Evolutionary conservation across 805 yeast genomes (phyloP).

Genomic region (Limtongozyma cylindracea): DNA sequence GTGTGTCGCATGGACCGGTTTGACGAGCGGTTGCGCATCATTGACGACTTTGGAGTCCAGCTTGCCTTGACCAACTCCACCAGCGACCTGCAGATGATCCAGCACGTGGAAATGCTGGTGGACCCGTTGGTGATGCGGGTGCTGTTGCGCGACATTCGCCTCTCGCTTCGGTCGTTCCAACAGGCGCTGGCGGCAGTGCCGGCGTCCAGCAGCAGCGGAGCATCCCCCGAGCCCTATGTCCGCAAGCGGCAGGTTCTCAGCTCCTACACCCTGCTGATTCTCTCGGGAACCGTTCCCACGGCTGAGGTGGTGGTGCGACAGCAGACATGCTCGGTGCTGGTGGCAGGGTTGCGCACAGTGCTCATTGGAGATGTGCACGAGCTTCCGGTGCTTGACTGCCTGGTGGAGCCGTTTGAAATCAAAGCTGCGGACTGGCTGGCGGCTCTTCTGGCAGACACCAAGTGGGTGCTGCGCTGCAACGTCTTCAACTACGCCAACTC

Average conservation of each 20-base stretch:
- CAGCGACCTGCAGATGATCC: no score
- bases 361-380: slow-evolving; percentile 82
- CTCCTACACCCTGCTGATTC: slow-evolving; percentile 11
- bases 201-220: slow-evolving; percentile 1
- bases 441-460: slow-evolving; percentile 43
- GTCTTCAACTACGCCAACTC: slow-evolving; percentile 76
- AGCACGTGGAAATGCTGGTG: slow-evolving; percentile 42
- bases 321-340: slow-evolving; percentile 36
- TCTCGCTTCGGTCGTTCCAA: slow-evolving; percentile 19
- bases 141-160: slow-evolving; percentile 64
- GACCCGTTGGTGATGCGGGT: slow-evolving; percentile 67
- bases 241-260: slow-evolving; percentile 28
- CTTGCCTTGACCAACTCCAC: slow-evolving; percentile 39
- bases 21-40: slow-evolving; percentile 39
- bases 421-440: slow-evolving; percentile 70
- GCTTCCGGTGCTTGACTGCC: slow-evolving; percentile 63
- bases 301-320: slow-evolving; percentile 24
- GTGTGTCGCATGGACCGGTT: slow-evolving; percentile 47
- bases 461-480: slow-evolving; percentile 40
- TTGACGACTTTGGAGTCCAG: slow-evolving; percentile 75
- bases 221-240: slow-evolving; percentile 13
- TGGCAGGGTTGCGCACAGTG: slow-evolving; percentile 62
- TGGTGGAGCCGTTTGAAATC: slow-evolving; percentile 40
- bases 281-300: not conserved
- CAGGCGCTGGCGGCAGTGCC: slow-evolving; percentile 2